A percentile compares a stretch with the other conserved stretches of the same genome.
Evolutionary conservation across 495 filamentous ascomycete genomes (phyloP).

Genomic region (Sporormia fimetaria): DNA sequence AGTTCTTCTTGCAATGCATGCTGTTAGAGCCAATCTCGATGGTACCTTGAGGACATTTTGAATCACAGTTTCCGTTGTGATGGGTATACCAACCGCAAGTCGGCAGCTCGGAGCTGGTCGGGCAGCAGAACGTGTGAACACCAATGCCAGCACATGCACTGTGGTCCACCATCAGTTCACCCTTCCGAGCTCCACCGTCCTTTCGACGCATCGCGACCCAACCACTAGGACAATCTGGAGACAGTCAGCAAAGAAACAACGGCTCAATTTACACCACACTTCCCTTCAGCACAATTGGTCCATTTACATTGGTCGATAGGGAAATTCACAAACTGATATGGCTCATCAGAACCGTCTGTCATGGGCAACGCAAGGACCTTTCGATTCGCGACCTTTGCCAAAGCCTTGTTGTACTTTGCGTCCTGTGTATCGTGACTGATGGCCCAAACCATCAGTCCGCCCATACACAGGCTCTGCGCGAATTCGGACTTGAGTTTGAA

Average conservation of each 20-base stretch:
- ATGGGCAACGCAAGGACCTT: not conserved
- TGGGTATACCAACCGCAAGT: conserved; percentile 1
- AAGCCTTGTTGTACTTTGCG: conserved; percentile 2
- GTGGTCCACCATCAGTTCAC: conserved; percentile 1
- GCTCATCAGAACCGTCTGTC: not conserved
- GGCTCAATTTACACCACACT: not conserved
- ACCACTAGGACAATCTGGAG: not conserved
- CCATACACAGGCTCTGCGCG: not conserved
- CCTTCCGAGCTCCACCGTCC: conserved; percentile 1
- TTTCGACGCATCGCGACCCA: conserved; percentile 1
- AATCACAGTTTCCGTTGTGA: conserved; percentile 1
- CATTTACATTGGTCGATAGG: conserved; percentile 1
- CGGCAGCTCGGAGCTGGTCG: not conserved
- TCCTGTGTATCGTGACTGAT: conserved; percentile 4
- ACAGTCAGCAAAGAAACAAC: not conserved
- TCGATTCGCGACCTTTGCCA: conserved; percentile 2
- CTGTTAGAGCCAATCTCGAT: not conserved
- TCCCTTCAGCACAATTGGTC: conserved; percentile 2
- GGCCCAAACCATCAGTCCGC: conserved; percentile 1
- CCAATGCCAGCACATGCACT: conserved; percentile 3
- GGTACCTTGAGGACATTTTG: not conserved
- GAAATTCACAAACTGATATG: not conserved
- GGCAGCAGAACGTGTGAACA: conserved; percentile 1
- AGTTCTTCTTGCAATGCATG: not conserved
- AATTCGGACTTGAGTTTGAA: not conserved